These are phyloP conservation scores for Mycena kentingensis DNA, from an alignment of 768 basidiomycete species.

Conservation along the genomic window DNA sequence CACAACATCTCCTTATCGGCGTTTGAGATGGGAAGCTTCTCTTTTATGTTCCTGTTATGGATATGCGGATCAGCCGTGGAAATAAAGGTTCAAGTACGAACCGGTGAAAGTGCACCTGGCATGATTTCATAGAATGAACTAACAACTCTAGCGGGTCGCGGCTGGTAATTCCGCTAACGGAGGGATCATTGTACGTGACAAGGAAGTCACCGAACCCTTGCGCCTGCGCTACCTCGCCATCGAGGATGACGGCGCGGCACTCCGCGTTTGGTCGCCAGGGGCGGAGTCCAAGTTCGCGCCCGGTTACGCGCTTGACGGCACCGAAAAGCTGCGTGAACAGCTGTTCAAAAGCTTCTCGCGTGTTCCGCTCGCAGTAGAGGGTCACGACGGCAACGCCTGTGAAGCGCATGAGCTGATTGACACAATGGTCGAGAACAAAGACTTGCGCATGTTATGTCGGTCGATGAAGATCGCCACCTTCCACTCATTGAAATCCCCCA, in stretches of 20 bases:
- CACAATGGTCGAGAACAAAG: not conserved
- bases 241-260: no score
- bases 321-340: slow-evolving; percentile 18
- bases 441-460: slow-evolving; percentile 11
- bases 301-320: slow-evolving; percentile 13
- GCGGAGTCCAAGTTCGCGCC: no score
- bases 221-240: not conserved
- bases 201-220: not conserved
- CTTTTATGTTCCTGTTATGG: no score
- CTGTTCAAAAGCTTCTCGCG: slow-evolving; percentile 10
- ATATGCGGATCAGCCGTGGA: no score
- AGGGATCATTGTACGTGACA: not conserved
- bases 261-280: no score
- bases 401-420: not conserved
- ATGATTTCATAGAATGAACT: not conserved
- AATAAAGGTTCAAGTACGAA: no score
- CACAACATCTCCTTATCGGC: no score
- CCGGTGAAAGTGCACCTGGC: not conserved
- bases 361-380: slow-evolving; percentile 20
- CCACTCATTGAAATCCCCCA: slow-evolving; percentile 25
- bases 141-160: not conserved
- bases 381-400: slow-evolving; percentile 21
- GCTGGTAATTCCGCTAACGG: not conserved
- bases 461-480: slow-evolving; percentile 18
- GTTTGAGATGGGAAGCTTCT: no score